Evolutionary conservation across 2,329 filamentous ascomycete genomes (phyloP).

Genomic region (Decorospora gaudefroyi): DNA sequence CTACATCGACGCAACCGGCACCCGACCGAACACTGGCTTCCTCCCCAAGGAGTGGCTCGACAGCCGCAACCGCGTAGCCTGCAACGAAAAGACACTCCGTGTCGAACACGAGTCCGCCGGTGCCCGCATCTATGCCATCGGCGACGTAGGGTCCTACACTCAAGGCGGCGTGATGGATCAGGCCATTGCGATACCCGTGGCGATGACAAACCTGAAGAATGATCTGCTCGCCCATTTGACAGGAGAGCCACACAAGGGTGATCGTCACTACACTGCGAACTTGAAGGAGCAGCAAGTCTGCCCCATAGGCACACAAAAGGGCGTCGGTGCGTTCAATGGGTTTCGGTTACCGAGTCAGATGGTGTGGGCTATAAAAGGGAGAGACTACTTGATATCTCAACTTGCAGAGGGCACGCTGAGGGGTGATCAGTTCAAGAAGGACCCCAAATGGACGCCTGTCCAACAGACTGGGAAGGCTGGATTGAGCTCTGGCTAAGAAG

Average conservation of each 20-base stretch:
- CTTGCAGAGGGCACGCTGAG: conserved; percentile 34
- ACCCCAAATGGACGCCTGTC: conserved; percentile 43
- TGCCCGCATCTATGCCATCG: conserved; percentile 54
- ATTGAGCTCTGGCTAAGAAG: conserved; percentile 23
- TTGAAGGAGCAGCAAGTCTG: conserved; percentile 43
- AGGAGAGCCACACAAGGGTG: conserved; percentile 32
- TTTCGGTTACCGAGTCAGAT: conserved; percentile 47
- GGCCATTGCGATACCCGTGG: conserved; percentile 49
- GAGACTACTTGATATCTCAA: conserved; percentile 47
- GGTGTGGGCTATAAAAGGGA: conserved; percentile 52
- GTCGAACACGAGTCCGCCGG: conserved; percentile 51
- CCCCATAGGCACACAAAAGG: conserved; percentile 46
- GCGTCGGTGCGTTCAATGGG: conserved; percentile 47
- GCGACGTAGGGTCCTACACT: conserved; percentile 55
- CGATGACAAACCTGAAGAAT: conserved; percentile 53
- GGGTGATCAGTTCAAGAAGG: conserved; percentile 44
- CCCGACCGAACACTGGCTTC: conserved; percentile 58
- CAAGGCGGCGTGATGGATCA: conserved; percentile 53
- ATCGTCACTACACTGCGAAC: conserved; percentile 41
- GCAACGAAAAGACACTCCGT: conserved; percentile 55
- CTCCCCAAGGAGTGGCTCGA: conserved; percentile 57
- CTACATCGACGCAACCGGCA: conserved; percentile 60
- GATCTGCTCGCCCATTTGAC: conserved; percentile 50
- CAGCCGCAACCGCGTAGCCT: conserved; percentile 54
- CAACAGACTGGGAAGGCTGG: conserved; percentile 30